Evolutionary conservation across 345 rosid species (phyloP).

Genomic region (Clarkia xantiana): DNA sequence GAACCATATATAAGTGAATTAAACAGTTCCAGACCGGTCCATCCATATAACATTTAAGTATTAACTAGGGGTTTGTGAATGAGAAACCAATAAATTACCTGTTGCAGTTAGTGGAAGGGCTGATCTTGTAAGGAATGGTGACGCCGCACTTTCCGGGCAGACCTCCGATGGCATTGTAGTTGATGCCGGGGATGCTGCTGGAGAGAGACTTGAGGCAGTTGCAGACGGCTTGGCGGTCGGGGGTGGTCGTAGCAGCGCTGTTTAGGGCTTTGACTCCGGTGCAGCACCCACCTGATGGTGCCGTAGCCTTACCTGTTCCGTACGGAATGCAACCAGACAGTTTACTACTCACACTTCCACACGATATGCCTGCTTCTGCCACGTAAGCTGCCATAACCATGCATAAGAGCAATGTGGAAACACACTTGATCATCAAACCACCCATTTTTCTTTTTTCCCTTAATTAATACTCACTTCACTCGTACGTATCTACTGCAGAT

Average conservation of each 20-base stretch:
- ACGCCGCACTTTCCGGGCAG: constrained; percentile 10
- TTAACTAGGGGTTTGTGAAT: no score
- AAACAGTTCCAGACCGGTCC: no score
- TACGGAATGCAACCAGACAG: constrained; percentile 1
- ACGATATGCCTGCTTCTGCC: not conserved
- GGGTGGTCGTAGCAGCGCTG: not conserved
- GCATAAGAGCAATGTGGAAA: no score
- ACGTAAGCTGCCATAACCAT: not conserved
- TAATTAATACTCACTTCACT: no score
- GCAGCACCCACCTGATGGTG: not conserved
- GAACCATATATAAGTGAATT: no score
- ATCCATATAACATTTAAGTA: no score
- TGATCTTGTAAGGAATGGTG: constrained; percentile 9
- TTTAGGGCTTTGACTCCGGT: not conserved
- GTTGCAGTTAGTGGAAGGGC: constrained; percentile 11
- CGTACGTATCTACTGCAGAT: no score
- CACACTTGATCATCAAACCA: no score
- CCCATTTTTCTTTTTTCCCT: no score
- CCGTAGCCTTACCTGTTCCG: not conserved
- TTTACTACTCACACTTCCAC: not conserved
- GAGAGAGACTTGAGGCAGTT: constrained; percentile 7
- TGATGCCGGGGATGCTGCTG: not conserved
- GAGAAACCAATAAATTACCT: no score
- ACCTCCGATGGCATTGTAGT: not conserved
- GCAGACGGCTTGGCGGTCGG: constrained; percentile 7